Conservation (phyloP, 768 basidiomycete genomes). For the Lepiota venenata region DNA sequence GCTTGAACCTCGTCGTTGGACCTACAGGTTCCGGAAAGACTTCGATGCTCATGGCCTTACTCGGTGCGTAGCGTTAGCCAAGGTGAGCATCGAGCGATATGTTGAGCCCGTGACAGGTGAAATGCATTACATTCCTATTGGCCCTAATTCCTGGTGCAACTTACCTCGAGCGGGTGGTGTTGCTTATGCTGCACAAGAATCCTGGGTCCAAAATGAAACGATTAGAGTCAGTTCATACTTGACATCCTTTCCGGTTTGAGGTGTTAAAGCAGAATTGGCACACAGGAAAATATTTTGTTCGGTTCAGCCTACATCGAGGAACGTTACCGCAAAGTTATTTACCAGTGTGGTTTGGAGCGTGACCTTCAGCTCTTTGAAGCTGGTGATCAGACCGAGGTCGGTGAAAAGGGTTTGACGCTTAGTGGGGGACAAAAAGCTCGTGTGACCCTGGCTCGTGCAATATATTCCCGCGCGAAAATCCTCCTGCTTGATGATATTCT, state of each 20-base stretch:
- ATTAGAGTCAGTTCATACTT: constrained; percentile 39
- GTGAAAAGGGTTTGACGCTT: constrained; percentile 62
- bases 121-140: constrained; percentile 56
- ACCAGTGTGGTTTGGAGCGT: constrained; percentile 67
- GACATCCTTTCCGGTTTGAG: neutral
- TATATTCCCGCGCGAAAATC: constrained; percentile 50
- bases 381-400: constrained; percentile 64
- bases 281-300: constrained; percentile 71
- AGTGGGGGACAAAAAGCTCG: constrained; percentile 41
- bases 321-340: constrained; percentile 68
- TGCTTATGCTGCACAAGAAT: constrained; percentile 76
- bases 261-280: neutral
- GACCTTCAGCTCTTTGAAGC: constrained; percentile 66
- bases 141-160: constrained; percentile 56
- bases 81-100: neutral
- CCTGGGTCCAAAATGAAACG: constrained; percentile 79
- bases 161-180: constrained; percentile 64
- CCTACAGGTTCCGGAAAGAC: constrained; percentile 62
- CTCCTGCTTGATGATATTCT: constrained; percentile 73
- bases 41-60: constrained; percentile 58
- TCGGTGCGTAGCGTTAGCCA: constrained; percentile 30
- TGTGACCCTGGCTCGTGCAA: constrained; percentile 39
- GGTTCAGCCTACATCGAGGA: constrained; percentile 69
- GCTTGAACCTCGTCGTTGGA: constrained; percentile 54
- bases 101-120: constrained; percentile 34